Conservation (phyloP, 2,329 filamentous ascomycete species). For the Dendrostoma leiphaemia region DNA sequence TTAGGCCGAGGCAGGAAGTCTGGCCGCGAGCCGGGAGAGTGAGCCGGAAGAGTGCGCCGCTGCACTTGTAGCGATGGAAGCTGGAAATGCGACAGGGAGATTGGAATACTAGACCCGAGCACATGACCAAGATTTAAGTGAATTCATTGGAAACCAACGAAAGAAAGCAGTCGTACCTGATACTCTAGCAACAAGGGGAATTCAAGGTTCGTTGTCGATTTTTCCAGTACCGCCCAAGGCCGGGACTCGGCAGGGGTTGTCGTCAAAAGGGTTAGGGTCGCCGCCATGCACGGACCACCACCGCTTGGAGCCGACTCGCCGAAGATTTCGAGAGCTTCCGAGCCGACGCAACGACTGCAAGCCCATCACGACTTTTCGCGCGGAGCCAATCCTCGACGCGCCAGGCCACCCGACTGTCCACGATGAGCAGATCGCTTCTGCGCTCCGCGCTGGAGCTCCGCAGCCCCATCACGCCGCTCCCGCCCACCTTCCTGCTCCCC, state of each 20-base stretch:
- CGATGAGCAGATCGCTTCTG: constrained; percentile 59
- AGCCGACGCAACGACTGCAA: neutral
- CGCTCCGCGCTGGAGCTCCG: constrained; percentile 63
- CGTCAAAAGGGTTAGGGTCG: constrained; percentile 6
- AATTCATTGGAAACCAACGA: too few species aligned
- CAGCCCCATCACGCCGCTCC: constrained; percentile 41
- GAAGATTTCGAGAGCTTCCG: constrained; percentile 4
- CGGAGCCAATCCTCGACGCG: neutral
- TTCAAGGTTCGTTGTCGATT: too few species aligned
- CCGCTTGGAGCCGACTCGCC: neutral
- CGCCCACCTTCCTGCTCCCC: constrained; percentile 51
- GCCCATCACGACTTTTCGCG: neutral
- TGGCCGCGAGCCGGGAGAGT: neutral
- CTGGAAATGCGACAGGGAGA: too few species aligned
- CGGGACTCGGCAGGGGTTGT: neutral
- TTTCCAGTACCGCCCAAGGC: too few species aligned
- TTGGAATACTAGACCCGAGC: too few species aligned
- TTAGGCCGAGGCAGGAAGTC: too few species aligned
- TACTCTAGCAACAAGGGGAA: too few species aligned
- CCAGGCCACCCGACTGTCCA: neutral
- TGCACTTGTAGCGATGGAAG: neutral
- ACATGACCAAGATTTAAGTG: too few species aligned
- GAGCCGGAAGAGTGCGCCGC: neutral
- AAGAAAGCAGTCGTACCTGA: too few species aligned
- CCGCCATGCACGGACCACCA: neutral